phyloP scores from a whole-genome alignment of 495 filamentous ascomycete genomes.

The Pseudomonodictys pantanalensis region DNA sequence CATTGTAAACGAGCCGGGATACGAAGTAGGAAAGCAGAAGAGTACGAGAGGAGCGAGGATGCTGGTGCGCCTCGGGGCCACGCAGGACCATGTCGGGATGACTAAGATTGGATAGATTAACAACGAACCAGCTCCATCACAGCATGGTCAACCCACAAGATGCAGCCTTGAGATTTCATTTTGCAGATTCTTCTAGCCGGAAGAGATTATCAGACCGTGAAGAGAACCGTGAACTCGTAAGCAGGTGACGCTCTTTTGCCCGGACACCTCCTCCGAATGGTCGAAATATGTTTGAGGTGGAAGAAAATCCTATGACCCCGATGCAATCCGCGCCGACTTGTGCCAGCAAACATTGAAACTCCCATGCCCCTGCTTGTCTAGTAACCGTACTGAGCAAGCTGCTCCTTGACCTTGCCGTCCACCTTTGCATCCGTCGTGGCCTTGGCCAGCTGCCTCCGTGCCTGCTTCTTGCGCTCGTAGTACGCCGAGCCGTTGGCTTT shows the following conservation, averaged over 20 bases:
- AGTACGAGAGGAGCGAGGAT: too few relatives aligned
- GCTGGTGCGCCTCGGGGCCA: too few relatives aligned
- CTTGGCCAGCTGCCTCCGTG: conserved; percentile 80
- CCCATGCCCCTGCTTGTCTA: conserved; percentile 44
- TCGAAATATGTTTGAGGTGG: conserved; percentile 26
- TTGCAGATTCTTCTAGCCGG: conserved; percentile 26
- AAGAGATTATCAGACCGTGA: conserved; percentile 29
- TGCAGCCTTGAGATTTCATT: conserved; percentile 27
- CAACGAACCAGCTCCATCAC: not conserved
- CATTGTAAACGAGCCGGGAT: too few relatives aligned
- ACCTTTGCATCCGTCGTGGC: conserved; percentile 89
- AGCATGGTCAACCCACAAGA: not conserved
- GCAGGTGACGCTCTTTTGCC: conserved; percentile 30
- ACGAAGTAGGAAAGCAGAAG: too few relatives aligned
- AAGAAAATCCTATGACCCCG: conserved; percentile 26
- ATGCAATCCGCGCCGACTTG: conserved; percentile 30
- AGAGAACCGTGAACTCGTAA: conserved; percentile 29
- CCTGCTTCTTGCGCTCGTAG: conserved; percentile 99
- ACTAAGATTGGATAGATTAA: not conserved
- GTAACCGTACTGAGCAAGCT: conserved; percentile 70
- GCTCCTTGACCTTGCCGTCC: conserved; percentile 67
- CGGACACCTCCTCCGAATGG: conserved; percentile 20
- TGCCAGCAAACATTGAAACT: conserved; percentile 12
- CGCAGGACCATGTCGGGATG: not conserved
- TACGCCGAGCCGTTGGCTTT: conserved; percentile 98